A percentile compares a stretch with the other conserved stretches of the same genome.
phyloP scores from a whole-genome alignment of 257 asterid genomes.

The Penstemon newberryi region DNA sequence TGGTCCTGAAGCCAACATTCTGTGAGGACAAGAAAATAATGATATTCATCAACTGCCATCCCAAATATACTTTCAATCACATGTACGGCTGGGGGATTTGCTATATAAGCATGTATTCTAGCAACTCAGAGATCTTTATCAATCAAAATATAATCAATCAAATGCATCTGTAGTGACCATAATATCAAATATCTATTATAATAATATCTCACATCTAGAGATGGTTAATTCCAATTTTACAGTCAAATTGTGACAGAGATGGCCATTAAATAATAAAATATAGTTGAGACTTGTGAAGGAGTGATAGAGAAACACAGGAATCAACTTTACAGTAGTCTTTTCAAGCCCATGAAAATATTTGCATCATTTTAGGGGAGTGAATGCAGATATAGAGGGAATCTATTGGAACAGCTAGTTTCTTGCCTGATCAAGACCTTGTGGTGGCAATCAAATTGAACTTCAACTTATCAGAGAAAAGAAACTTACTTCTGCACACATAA shows the following conservation, averaged over 20 bases:
- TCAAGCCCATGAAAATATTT: slow-evolving; percentile 8
- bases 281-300: neutral
- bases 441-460: slow-evolving; percentile 5
- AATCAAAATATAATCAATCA: neutral
- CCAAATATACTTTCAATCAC: neutral
- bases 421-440: neutral
- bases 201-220: neutral
- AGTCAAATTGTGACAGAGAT: slow-evolving; percentile 1
- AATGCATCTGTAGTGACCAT: slow-evolving; percentile 5
- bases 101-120: neutral
- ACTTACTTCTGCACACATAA: slow-evolving; percentile 1
- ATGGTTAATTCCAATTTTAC: neutral
- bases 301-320: neutral
- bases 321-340: slow-evolving; percentile 1
- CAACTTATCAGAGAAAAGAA: slow-evolving; percentile 12
- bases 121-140: neutral
- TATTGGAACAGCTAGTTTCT: slow-evolving; percentile 2
- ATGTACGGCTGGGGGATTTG: neutral
- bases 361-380: slow-evolving; percentile 19
- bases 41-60: slow-evolving; percentile 4
- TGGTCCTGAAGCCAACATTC: neutral
- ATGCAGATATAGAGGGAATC: slow-evolving; percentile 12
- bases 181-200: neutral
- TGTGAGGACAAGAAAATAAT: neutral
- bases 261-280: neutral